Base-by-base conservation (phyloP, 495 filamentous ascomycete genomes). In the Amphirosellinia nigrospora region DNA sequence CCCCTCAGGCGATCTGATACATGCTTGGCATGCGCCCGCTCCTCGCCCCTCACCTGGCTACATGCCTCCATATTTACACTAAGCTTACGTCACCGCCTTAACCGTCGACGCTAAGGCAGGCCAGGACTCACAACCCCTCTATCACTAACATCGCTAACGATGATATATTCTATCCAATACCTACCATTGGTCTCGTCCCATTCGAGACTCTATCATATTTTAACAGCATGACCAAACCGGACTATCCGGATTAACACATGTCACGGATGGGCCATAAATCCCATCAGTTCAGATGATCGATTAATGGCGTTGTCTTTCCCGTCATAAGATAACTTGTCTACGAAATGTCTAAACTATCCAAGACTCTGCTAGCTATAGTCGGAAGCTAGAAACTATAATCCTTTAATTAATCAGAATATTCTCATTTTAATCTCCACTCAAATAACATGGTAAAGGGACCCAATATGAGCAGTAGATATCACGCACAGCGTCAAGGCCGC, bases 21-120 rank as follows among this genome's bases (percentile, higher is more conserved):
- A 32, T n/a, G 26, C 63, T 65, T 65, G 63, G 63, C 63, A 46
- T 65, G 63, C 34, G 28, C 46, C 63, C 30, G 63, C 46, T 53
- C 45, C 30, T 45, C 7, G 46, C 63, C 45, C 63, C 63, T 11
- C 63, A 63, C 32, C 23, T 60, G 39, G 7, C 1, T n/a, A 30
- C 30, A 56, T 19, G 50, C 9, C 16, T 36, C 32, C 11, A 36
- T 15, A 58, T 58, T 58, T 46, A 28, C 60, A 30, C 36, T 46
- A 61, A 41, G 60, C 60, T 63, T 63, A 39, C 60, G 60, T 63
- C 60, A 63, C 60, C 23, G 4, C 39, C 60, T 39, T 63, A 39
- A 63, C 60, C 23, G 4, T 60, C 38, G 11, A 23, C 34, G 5
- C 23, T 19, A 21, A 3, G 19, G 23, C 45, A 23, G 59, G 39